Conservation (phyloP, 305 asterid genomes). For the Rubia tinctorum region DNA sequence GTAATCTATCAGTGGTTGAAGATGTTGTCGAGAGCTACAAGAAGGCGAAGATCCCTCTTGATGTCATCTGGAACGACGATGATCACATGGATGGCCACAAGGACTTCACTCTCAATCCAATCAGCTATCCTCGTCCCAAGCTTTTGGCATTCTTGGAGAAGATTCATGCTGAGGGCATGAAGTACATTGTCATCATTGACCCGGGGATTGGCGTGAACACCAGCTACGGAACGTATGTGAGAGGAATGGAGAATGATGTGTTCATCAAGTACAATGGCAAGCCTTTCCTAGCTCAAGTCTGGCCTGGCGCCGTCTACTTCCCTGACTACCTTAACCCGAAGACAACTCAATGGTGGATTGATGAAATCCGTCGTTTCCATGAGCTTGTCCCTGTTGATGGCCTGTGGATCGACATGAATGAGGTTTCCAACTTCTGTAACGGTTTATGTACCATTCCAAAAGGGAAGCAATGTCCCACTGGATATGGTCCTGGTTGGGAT, state of each 20-base stretch:
- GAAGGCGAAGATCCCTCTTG: constrained; percentile 84
- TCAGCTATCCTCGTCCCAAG: constrained; percentile 71
- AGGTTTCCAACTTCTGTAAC: constrained; percentile 74
- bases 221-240: constrained; percentile 62
- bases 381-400: constrained; percentile 95
- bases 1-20: constrained; percentile 77
- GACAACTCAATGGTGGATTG: constrained; percentile 89
- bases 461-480: constrained; percentile 66
- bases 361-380: constrained; percentile 73
- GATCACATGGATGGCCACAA: constrained; percentile 97
- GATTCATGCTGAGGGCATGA: constrained; percentile 83
- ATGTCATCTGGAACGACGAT: constrained; percentile 94
- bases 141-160: constrained; percentile 67
- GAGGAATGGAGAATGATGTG: constrained; percentile 75
- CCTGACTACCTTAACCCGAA: constrained; percentile 90
- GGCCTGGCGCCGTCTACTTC: constrained; percentile 97
- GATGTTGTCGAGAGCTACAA: constrained; percentile 81
- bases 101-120: constrained; percentile 87
- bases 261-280: constrained; percentile 76
- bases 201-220: constrained; percentile 85
- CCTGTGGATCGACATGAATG: constrained; percentile 96
- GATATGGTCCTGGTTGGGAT: constrained; percentile 89
- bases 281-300: constrained; percentile 86
- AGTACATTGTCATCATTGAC: constrained; percentile 79
- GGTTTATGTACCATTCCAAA: constrained; percentile 84